Evolutionary conservation across 768 basidiomycete species (phyloP), one percentile per base, ranked within the genome.

Genomic region (Gautieria morchelliformis): DNA sequence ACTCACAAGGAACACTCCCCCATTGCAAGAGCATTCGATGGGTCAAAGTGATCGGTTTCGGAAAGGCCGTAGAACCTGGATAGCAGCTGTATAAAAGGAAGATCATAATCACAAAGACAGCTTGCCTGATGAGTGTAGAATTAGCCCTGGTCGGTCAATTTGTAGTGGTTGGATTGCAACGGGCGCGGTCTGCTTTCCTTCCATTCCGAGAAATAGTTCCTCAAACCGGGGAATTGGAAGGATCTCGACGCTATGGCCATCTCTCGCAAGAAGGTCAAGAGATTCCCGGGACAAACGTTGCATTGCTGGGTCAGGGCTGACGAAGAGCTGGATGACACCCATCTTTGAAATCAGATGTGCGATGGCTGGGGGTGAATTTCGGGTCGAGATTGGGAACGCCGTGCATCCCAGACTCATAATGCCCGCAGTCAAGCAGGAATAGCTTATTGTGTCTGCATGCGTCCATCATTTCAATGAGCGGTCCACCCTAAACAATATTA

Each of bases 51-150:
- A 62, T 53, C 1, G 62, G 58, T 50, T 62, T 62, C 15, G 61
- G 61, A 33, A 63, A 62, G n/a, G 44, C 33, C 4, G 61, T 59
- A n/a, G 61, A 53, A 14, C 61, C 61, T 53, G 48, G 11, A 32
- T 37, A 5, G 20, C 24, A 17, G 12, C 17, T n/a, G 17, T 15
- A 33, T 35, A 12, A 15, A 20, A 40, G 22, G 11, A 39, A 33
- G 24, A 41, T 49, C 20, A 19, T 14, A 27, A 50, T 24, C 4
- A 1, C 7, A 9, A n/a, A 19, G n/a, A 20, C 11, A 10, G n/a
- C 54, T 22, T 41, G 65, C 66, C 66, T 10, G 65, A 66, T 10
- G 66, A 67, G 56, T 67, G 66, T 5, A 67, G 24, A 20, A 67
- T 65, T 9, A 67, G 27, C 4, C 59, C 65, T 1, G 64, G 59